Conservation (phyloP, 202 grass and related monocot species). For the Hordeum pubiflorum region DNA sequence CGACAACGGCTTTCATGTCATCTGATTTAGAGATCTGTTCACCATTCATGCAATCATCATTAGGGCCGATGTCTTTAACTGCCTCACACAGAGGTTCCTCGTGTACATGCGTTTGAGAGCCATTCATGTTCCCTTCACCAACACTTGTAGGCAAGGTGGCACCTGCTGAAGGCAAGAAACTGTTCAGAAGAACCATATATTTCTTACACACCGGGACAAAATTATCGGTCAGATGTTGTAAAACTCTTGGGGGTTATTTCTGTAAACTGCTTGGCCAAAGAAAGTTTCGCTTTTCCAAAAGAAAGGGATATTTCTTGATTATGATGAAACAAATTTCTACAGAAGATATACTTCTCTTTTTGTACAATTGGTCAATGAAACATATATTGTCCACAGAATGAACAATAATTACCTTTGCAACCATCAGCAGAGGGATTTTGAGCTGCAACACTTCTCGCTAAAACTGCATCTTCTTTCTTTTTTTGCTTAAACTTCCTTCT, state of each 20-base stretch:
- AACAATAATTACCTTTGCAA: conserved; percentile 38
- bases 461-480: conserved; percentile 27
- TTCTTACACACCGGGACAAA: neutral
- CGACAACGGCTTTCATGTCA: conserved; percentile 30
- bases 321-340: conserved; percentile 8
- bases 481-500: conserved; percentile 46
- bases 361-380: neutral
- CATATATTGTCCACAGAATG: neutral
- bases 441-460: conserved; percentile 6
- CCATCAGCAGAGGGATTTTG: conserved; percentile 17
- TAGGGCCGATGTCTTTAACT: conserved; percentile 19
- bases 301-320: conserved; percentile 7
- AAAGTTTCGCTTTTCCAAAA: conserved; percentile 8
- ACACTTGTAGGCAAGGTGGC: conserved; percentile 17
- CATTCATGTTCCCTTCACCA: conserved; percentile 14
- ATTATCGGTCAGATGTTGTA: neutral
- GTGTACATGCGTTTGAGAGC: conserved; percentile 8
- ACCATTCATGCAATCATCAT: conserved; percentile 22
- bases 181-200: neutral
- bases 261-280: conserved; percentile 4
- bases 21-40: conserved; percentile 30
- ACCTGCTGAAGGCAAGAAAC: conserved; percentile 35
- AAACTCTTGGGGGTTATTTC: neutral
- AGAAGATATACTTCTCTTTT: neutral
- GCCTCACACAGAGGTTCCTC: conserved; percentile 9